phyloP scores from a whole-genome alignment of 2,329 filamentous ascomycete genomes.

The Colletotrichum brevisporum region DNA sequence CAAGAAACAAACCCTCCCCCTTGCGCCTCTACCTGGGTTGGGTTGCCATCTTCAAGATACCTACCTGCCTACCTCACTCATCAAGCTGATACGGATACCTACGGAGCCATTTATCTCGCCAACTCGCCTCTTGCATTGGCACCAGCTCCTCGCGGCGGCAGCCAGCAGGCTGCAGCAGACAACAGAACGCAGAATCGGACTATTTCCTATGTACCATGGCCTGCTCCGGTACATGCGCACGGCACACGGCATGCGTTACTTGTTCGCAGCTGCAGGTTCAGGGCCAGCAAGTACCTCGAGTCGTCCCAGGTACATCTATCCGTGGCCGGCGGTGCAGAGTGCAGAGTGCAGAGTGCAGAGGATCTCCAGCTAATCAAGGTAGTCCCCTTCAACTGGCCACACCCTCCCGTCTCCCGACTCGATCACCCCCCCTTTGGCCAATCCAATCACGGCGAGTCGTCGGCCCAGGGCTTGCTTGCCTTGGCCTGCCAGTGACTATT shows the following conservation, averaged over 20 bases:
- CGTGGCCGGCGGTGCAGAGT: neutral
- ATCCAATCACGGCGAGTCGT: conserved; percentile 25
- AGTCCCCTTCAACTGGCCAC: conserved; percentile 28
- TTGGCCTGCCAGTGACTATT: conserved; percentile 7
- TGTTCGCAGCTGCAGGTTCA: conserved; percentile 1
- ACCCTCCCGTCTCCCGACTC: conserved; percentile 13
- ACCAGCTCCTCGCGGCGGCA: neutral
- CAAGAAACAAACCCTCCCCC: neutral
- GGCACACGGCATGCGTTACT: too few relatives aligned
- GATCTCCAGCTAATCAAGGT: conserved; percentile 32
- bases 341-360: conserved; percentile 22
- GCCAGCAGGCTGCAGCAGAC: neutral
- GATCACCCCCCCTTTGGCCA: conserved; percentile 14
- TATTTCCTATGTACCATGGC: too few relatives aligned
- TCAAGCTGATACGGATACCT: neutral
- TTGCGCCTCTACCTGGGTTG: neutral
- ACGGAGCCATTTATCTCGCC: conserved; percentile 2
- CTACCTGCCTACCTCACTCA: too few relatives aligned
- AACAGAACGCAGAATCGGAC: too few relatives aligned
- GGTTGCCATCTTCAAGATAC: neutral
- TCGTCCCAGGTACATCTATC: conserved; percentile 12
- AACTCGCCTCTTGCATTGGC: neutral
- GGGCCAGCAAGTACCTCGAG: neutral
- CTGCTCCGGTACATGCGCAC: too few relatives aligned
- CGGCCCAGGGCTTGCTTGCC: conserved; percentile 20